Base-by-base conservation (phyloP, 768 basidiomycete species). In the Phylloporus sp. region DNA sequence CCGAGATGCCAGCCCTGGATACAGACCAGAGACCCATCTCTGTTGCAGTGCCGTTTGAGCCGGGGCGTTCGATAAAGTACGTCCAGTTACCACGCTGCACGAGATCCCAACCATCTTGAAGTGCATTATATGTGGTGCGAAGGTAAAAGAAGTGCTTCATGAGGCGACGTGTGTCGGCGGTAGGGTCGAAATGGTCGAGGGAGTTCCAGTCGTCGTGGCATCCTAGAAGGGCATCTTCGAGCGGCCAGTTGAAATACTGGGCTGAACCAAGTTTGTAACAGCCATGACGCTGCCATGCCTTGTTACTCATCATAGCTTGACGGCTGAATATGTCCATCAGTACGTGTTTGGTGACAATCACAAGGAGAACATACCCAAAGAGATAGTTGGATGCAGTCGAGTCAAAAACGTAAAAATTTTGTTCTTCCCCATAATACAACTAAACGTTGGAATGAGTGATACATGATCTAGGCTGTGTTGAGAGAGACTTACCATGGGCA, bases 161-260 rank as follows among this genome's bases (percentile, higher is more conserved):
- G 51, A 91, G 63, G 50, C 91, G 85, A 34, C 88, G 81, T 34
- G 79, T 78, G 61, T 89, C 85, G 12, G 85, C 73, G 2, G 93
- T 95, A 24, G 92, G 91, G 68, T 97, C 94, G 66, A 95, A 95
- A 67, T 97, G 94, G 61, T 97, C 94, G 28, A 95, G 81, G 3
- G 88, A 81, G 67, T 95, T 95, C 91, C 89, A 94, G 59, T 89
- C 84, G 63, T 95, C 91, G 41, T 86, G 61, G 66, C 94, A 97
- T 41, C 92, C 94, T 16, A 92, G 73, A 28, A 92, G 65, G 3
- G 88, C 72, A 59, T 82, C 83, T 49, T 88, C 86, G 58, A 95
- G 76, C 2, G 88, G 88, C 81, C 95, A 89, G 70, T 95, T 93
- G 78, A 88, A 97, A 72, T 94, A 97, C 64, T 95, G 94, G 54